A percentile compares a stretch with the other conserved stretches of the same genome.
Evolutionary conservation across 768 basidiomycete species (phyloP).

Genomic region (Kwoniella dendrophila): DNA sequence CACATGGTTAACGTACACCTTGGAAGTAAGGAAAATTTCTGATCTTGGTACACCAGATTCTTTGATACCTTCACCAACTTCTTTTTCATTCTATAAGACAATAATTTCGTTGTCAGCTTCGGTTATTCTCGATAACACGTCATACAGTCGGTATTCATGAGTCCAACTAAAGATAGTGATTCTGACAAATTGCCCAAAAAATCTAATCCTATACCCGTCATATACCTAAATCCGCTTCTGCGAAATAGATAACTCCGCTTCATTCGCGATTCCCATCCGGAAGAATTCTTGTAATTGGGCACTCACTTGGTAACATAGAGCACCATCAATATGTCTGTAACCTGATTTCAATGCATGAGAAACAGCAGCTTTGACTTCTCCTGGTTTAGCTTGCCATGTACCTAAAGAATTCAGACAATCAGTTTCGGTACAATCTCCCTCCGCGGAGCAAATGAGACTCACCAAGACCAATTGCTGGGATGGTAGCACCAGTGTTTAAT

Average conservation of each 20-base stretch:
- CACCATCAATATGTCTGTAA: conserved; percentile 65
- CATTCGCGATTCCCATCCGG: too few species aligned
- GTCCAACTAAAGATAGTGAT: neutral
- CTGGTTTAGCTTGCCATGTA: conserved; percentile 77
- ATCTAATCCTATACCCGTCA: neutral
- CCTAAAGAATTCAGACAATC: conserved; percentile 61
- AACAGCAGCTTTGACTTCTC: conserved; percentile 73
- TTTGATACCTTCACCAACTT: conserved; percentile 80
- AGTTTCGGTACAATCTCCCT: too few species aligned
- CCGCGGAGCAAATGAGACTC: too few species aligned
- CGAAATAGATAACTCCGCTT: neutral
- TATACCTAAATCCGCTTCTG: neutral
- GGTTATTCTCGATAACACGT: neutral
- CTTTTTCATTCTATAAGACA: conserved; percentile 67
- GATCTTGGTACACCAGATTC: conserved; percentile 71
- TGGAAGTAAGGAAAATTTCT: conserved; percentile 73
- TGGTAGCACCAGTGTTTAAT: conserved; percentile 61
- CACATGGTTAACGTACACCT: conserved; percentile 57
- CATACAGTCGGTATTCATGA: conserved; percentile 1
- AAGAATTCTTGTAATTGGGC: neutral
- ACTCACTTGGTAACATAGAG: conserved; percentile 66
- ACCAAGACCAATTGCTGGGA: conserved; percentile 80
- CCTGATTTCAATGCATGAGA: conserved; percentile 72
- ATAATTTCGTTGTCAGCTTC: conserved; percentile 15
- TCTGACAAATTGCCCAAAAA: neutral